Percentiles rank a stretch among this genome's conserved stretches.
These are phyloP conservation scores for Thraustochytrium striatum DNA, from an alignment of 352 stramenopile genomes.

Conservation along the genomic window DNA sequence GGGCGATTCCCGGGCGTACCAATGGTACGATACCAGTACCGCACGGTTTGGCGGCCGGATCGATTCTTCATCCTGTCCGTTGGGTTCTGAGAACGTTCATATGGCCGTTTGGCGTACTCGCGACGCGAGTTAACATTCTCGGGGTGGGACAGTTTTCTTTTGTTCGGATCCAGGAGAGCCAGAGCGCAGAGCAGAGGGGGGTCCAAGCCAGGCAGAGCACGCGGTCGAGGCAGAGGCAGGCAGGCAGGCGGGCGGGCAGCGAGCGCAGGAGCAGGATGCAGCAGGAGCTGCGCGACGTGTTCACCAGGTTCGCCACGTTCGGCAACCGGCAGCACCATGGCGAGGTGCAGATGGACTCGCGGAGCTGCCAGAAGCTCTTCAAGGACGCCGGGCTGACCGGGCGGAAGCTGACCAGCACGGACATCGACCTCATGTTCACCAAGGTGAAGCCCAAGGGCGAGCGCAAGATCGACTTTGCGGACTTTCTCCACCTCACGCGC, in stretches of 20 bases:
- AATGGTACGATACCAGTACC: too few relatives aligned
- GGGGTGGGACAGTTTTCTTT: too few relatives aligned
- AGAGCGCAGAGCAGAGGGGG: too few relatives aligned
- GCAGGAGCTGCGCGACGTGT: constrained; percentile 12
- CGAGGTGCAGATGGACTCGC: constrained; percentile 22
- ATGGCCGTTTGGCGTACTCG: too few relatives aligned
- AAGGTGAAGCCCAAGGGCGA: constrained; percentile 77
- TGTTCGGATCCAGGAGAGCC: too few relatives aligned
- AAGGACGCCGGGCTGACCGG: constrained; percentile 24
- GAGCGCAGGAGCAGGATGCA: neutral
- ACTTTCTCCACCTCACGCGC: constrained; percentile 74
- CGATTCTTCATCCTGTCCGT: too few relatives aligned
- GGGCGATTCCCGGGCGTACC: too few relatives aligned
- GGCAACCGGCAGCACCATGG: constrained; percentile 24
- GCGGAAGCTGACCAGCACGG: constrained; percentile 62
- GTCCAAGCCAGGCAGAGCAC: too few relatives aligned
- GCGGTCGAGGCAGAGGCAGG: too few relatives aligned
- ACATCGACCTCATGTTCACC: constrained; percentile 79
- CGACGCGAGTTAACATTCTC: too few relatives aligned
- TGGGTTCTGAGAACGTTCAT: too few relatives aligned
- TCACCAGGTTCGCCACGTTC: constrained; percentile 26
- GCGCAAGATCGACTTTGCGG: constrained; percentile 70
- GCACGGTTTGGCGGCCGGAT: too few relatives aligned
- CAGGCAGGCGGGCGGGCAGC: neutral
- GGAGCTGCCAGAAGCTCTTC: constrained; percentile 26